phyloP scores from a whole-genome alignment of 1,139 yeast genomes.

The Pichia sp. region DNA sequence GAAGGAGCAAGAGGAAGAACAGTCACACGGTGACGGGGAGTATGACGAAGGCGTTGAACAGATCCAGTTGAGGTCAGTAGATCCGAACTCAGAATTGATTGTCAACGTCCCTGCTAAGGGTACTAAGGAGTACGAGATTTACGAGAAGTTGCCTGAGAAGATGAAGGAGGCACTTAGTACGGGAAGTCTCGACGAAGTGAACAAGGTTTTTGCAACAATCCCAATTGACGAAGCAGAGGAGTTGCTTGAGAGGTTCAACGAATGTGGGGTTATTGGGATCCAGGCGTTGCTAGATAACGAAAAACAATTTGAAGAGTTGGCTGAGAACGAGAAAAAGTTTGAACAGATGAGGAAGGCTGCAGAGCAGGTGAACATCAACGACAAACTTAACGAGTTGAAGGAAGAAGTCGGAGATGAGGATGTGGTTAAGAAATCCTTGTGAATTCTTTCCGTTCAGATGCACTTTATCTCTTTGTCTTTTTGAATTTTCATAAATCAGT shows the following conservation, averaged over 20 bases:
- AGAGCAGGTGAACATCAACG: conserved; percentile 12
- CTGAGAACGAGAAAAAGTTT: conserved; percentile 36
- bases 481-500: neutral
- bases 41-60: conserved; percentile 55
- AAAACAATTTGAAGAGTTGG: conserved; percentile 54
- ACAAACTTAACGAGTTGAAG: conserved; percentile 9
- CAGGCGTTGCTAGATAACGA: conserved; percentile 75
- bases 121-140: conserved; percentile 47
- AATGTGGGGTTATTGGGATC: conserved; percentile 80
- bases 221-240: conserved; percentile 76
- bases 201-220: conserved; percentile 75
- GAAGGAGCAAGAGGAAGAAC: conserved; percentile 36
- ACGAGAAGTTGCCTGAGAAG: conserved; percentile 52
- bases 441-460: neutral
- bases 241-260: conserved; percentile 67
- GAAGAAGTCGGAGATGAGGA: neutral
- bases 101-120: conserved; percentile 67
- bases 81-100: conserved; percentile 71
- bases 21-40: conserved; percentile 30
- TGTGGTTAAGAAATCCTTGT: too few relatives aligned
- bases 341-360: conserved; percentile 16
- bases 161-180: conserved; percentile 78
- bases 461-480: neutral
- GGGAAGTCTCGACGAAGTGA: conserved; percentile 69
- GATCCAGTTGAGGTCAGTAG: conserved; percentile 84